Base-by-base conservation (phyloP, 257 asterid species). In the Capsicum rhomboideum region DNA sequence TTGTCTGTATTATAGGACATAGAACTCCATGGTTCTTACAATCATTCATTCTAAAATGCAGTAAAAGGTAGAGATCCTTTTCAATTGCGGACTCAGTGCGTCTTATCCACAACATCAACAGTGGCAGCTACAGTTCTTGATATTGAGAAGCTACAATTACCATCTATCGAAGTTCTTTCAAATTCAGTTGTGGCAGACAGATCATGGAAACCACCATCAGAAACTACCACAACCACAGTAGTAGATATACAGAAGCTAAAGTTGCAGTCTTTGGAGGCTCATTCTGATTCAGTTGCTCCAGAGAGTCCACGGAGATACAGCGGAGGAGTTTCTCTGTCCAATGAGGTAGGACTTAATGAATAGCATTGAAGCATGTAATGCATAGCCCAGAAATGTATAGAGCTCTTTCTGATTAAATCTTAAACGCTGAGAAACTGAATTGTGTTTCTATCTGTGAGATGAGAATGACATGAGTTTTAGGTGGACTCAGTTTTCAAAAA, bases 231-330 rank as follows among this genome's bases (percentile, higher is more conserved):
- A 84, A 56, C 92, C 78, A 80, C 97, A 67, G 81, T 91, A 67
- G 96, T 93, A 20, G 91, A 93, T 78, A 78, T 96, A 89, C 94
- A 93, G 90, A 93, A 92, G 85, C 78, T 86, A 83, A 86, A 85
- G 58, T 67, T 91, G 75, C 80, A 88, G 59, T 88, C 97, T 20
- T 87, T 92, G 79, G 93, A 91, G 86, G 80, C 92, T 84, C 92
- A 86, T 86, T 87, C 93, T 82, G 88, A 86, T 85, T 83, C 95
- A 66, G 17, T 52, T 83, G 86, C 91, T 78, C 82, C 91, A 84
- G 83, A 82, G 84, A 88, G 92, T 72, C 84, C 89, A 69, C 89
- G 93, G 96, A 10, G 87, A n/a, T 92, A 87, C 84, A 86, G 82
- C 21, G 92, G 89, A 75, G 91, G 90, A 72, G 85, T 82, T 87